A percentile compares a stretch with the other conserved stretches of the same genome.
These are phyloP conservation scores for Euphorbia tirucalli DNA, from an alignment of 345 rosid species.

Conservation along the genomic window DNA sequence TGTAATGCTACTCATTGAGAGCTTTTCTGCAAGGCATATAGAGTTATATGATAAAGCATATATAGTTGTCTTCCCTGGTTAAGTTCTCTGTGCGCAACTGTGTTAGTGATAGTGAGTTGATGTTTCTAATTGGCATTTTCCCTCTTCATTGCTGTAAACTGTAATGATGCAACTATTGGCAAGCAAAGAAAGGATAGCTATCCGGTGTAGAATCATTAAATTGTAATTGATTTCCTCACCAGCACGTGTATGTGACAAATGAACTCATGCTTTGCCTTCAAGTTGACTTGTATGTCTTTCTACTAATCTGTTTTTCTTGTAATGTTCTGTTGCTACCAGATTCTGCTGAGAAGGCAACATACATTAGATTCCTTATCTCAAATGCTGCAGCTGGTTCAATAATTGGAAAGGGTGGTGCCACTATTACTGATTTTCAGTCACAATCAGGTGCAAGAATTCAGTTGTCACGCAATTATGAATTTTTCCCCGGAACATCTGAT, in stretches of 20 bases:
- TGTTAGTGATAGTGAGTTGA: not conserved
- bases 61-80: not conserved
- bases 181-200: not conserved
- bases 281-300: not conserved
- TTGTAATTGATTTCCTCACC: not conserved
- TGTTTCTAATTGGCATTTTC: not conserved
- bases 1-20: not conserved
- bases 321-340: conserved; percentile 41
- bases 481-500: conserved; percentile 94
- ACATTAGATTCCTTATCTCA: conserved; percentile 85
- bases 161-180: not conserved
- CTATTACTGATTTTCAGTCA: conserved; percentile 91
- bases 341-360: conserved; percentile 70
- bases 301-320: not conserved
- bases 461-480: conserved; percentile 88
- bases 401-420: conserved; percentile 97
- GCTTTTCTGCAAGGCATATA: not conserved
- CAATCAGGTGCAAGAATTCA: conserved; percentile 95
- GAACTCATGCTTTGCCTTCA: not conserved
- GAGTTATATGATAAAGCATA: not conserved
- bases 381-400: conserved; percentile 99
- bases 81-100: not conserved
- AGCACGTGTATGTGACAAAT: not conserved
- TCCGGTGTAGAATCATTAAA: not conserved
- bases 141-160: not conserved